These are phyloP conservation scores for Fusarium gaditjirri DNA, from an alignment of 2,329 filamentous ascomycete genomes.

Conservation along the genomic window DNA sequence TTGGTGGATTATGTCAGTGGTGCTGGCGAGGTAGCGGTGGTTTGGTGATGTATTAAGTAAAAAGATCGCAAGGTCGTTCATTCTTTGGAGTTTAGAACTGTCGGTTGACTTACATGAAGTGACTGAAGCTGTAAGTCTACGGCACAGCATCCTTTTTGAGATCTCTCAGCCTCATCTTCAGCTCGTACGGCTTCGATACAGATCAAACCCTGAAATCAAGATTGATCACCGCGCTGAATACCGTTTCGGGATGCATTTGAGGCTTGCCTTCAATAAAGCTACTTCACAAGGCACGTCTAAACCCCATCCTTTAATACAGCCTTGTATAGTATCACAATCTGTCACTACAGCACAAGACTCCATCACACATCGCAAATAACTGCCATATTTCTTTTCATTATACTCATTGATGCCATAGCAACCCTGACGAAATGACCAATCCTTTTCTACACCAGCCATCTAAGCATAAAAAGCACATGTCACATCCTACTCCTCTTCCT, in stretches of 20 bases:
- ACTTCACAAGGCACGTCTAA: neutral
- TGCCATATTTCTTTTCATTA: constrained; percentile 45
- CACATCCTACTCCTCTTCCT: constrained; percentile 41
- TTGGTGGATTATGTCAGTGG: neutral
- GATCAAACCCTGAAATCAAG: neutral
- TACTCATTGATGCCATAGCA: constrained; percentile 47
- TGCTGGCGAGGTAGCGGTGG: rapidly evolving
- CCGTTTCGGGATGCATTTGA: neutral
- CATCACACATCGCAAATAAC: neutral
- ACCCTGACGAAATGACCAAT: constrained; percentile 45
- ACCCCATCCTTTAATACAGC: neutral
- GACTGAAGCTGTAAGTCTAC: neutral
- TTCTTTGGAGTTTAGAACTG: neutral
- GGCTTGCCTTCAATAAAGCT: neutral
- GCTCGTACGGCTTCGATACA: neutral
- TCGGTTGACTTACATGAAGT: neutral
- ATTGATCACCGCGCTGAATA: neutral
- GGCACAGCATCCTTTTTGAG: neutral
- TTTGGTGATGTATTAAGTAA: no score
- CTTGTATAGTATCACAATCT: neutral
- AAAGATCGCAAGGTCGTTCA: neutral
- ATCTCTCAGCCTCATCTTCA: neutral
- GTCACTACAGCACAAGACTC: neutral
- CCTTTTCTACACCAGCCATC: constrained; percentile 47
- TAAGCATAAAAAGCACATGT: constrained; percentile 41